Evolutionary conservation across 1,284 basidiomycete species (phyloP).

Genomic region (Termitomyces sp.): DNA sequence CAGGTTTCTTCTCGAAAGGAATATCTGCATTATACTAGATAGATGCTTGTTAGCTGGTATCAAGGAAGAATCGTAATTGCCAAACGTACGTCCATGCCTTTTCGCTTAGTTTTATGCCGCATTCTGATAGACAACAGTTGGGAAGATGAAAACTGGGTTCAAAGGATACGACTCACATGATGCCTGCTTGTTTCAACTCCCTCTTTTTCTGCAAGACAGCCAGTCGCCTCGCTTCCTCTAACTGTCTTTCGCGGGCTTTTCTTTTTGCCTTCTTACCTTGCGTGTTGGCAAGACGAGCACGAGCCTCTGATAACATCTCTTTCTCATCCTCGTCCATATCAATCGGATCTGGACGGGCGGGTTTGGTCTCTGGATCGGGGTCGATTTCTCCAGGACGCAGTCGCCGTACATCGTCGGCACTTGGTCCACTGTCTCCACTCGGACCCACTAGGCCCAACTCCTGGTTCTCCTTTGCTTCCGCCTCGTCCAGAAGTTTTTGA

Average conservation of each 20-base stretch:
- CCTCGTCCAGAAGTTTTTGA: slow-evolving; percentile 96
- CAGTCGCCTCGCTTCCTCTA: slow-evolving; percentile 92
- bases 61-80: slow-evolving; percentile 3
- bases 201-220: slow-evolving; percentile 98
- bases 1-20: slow-evolving; percentile 96
- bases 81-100: slow-evolving; percentile 87
- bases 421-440: slow-evolving; percentile 75
- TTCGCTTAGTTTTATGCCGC: slow-evolving; percentile 89
- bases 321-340: slow-evolving; percentile 99
- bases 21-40: slow-evolving; percentile 95
- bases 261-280: slow-evolving; percentile 99
- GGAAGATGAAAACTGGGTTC: neutral
- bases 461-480: slow-evolving; percentile 91
- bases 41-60: slow-evolving; percentile 6
- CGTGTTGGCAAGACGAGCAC: slow-evolving; percentile 96
- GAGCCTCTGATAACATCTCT: slow-evolving; percentile 99
- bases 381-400: slow-evolving; percentile 97
- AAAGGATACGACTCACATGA: slow-evolving; percentile 59
- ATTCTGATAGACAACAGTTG: slow-evolving; percentile 42
- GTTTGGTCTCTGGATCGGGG: slow-evolving; percentile 97
- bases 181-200: slow-evolving; percentile 96
- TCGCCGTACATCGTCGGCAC: slow-evolving; percentile 85
- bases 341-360: slow-evolving; percentile 96
- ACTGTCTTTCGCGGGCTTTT: slow-evolving; percentile 92
- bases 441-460: slow-evolving; percentile 88